A percentile compares a stretch with the other conserved stretches of the same genome.
These are phyloP conservation scores for Musa acuminata DNA, from an alignment of 176 grass and related monocot species.

Conservation along the genomic window DNA sequence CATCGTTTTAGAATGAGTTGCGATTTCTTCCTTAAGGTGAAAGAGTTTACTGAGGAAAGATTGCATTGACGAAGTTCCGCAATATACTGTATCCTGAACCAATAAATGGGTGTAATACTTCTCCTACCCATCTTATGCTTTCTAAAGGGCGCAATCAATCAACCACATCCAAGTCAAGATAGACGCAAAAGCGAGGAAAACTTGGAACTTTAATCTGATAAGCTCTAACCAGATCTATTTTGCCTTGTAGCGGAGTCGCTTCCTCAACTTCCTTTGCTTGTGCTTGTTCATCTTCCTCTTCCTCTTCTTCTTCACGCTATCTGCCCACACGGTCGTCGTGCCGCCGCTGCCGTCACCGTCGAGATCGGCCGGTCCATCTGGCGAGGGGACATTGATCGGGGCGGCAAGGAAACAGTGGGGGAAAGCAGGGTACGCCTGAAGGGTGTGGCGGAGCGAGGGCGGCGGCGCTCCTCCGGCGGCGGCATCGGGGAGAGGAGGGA, in stretches of 20 bases:
- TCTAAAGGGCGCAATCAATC: background rate
- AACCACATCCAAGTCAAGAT: background rate
- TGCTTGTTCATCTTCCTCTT: slow-evolving; percentile 99
- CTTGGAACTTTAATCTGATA: background rate
- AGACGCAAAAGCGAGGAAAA: background rate
- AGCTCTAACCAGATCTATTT: slow-evolving; percentile 15
- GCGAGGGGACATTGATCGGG: slow-evolving; percentile 26
- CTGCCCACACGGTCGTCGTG: slow-evolving; percentile 50
- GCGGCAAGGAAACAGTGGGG: slow-evolving; percentile 25
- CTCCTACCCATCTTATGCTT: background rate
- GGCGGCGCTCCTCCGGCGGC: background rate
- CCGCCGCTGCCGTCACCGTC: slow-evolving; percentile 1
- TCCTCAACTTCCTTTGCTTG: slow-evolving; percentile 77
- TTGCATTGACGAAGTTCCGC: background rate
- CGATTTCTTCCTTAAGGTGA: slow-evolving; percentile 1
- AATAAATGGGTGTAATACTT: background rate
- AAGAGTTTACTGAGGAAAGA: background rate
- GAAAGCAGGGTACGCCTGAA: slow-evolving; percentile 25
- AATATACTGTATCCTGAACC: background rate
- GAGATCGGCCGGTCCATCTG: background rate
- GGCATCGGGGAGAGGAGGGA: background rate
- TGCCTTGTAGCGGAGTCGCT: slow-evolving; percentile 66
- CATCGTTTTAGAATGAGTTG: background rate
- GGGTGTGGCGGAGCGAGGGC: background rate
- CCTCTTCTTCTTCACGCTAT: slow-evolving; percentile 99